Evolutionary conservation across 2,329 filamentous ascomycete species (phyloP).

Genomic region (Fusarium denticulatum): DNA sequence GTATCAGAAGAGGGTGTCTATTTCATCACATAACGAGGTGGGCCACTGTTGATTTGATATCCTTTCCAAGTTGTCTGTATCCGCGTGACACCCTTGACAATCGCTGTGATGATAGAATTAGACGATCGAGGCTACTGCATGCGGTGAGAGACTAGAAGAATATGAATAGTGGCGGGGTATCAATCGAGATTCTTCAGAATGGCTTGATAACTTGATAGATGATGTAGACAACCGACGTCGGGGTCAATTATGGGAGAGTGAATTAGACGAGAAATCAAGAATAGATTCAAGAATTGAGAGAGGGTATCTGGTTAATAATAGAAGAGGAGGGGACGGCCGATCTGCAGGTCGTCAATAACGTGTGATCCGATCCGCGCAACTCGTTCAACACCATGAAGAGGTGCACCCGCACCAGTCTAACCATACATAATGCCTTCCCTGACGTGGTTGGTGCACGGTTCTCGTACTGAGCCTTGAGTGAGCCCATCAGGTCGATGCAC

Average conservation of each 20-base stretch:
- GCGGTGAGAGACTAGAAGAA: constrained; percentile 23
- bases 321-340: constrained; percentile 35
- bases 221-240: constrained; percentile 7
- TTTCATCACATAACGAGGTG: constrained; percentile 34
- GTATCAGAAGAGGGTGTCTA: constrained; percentile 15
- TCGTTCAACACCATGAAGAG: constrained; percentile 45
- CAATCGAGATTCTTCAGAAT: constrained; percentile 9
- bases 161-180: constrained; percentile 12
- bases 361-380: constrained; percentile 44
- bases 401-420: constrained; percentile 41
- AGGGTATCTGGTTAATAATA: constrained; percentile 35
- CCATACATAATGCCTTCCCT: constrained; percentile 45
- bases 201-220: constrained; percentile 1
- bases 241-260: constrained; percentile 12
- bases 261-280: constrained; percentile 16
- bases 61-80: background rate
- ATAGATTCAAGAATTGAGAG: constrained; percentile 18
- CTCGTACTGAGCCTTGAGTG: constrained; percentile 40
- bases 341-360: constrained; percentile 41
- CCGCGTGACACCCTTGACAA: background rate
- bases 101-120: constrained; percentile 9
- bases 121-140: constrained; percentile 30
- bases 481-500: constrained; percentile 43
- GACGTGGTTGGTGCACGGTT: constrained; percentile 45
- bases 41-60: constrained; percentile 5